Base-by-base conservation (phyloP, 805 yeast genomes). In the Lachancea mirantina region DNA sequence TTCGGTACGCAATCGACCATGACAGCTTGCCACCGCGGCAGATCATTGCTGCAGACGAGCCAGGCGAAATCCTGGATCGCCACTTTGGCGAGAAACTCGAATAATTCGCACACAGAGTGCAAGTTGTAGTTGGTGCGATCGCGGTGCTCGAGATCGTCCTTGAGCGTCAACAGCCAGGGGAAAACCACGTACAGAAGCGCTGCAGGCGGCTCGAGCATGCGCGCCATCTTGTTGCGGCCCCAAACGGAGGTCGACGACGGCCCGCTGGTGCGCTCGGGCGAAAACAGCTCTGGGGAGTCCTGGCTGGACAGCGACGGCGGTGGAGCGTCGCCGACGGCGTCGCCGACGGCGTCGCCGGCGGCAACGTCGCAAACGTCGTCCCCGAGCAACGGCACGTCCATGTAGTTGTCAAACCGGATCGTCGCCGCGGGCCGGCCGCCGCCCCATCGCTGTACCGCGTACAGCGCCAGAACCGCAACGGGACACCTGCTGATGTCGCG, bases 81-180 rank as follows among this genome's bases (percentile, higher is more conserved):
- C 3, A 49, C 39, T 14, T 38, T 44, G 2, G 50, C 61, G 34
- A 57, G 38, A 30, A 50, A 57, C 28, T 57, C 54, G 26, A 57
- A 57, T 24, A 57, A 32, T 39, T 57, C 62, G 26, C 49, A 45
- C 11, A 57, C 38, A 2, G 61, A 52, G 33, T 50, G 49, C 26
- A 57, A 28, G 30, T 48, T 48, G 38, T 57, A 57, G 34, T 55
- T 57, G 5, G 58, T 49, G 28, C 59, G 46, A 33, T 55, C 61
- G 8, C 42, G 33, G 5, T 45, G 26, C 23, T 42, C 32, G 29
- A 52, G 38, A 28, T 57, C 60, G 30, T 47, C 43, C 32, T 45
- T 48, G 28, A 57, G 39, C 8, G 41, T 35, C 9, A 47, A 35
- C 18, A 57, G 39, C 62, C 62, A 57, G 3, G 61, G 61, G 26